Conservation (phyloP, 2,329 filamentous ascomycete species). For the Colletotrichum eremochloae region DNA sequence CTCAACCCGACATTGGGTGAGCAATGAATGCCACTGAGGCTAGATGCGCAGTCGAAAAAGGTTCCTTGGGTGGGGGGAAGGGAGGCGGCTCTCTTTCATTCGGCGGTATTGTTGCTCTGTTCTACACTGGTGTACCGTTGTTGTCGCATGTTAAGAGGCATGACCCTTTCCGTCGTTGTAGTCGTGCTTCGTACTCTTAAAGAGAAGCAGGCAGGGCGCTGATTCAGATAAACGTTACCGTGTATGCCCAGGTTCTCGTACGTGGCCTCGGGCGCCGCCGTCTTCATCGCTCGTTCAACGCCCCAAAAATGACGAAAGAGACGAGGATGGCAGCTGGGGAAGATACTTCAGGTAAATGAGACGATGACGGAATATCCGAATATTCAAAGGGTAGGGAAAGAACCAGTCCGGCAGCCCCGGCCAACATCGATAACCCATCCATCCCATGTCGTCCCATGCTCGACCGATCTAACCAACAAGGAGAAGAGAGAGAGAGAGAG, state of each 20-base stretch:
- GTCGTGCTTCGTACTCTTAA: slow-evolving; percentile 1
- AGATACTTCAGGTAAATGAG: slow-evolving; percentile 9
- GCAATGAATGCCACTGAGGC: slow-evolving; percentile 22
- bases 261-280: not conserved
- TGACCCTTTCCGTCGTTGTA: not conserved
- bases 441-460: not conserved
- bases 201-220: slow-evolving; percentile 9
- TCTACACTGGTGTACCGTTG: not conserved
- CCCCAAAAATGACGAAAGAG: not conserved
- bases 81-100: slow-evolving; percentile 1
- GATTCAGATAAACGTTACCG: slow-evolving; percentile 7
- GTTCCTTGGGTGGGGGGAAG: not conserved
- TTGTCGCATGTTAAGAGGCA: not conserved
- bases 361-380: slow-evolving; percentile 4
- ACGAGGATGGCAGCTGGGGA: slow-evolving; percentile 9
- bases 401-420: not conserved
- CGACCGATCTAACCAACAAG: not conserved
- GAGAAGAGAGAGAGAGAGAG: not conserved
- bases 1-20: not conserved
- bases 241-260: not conserved
- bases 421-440: not conserved
- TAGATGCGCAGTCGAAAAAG: slow-evolving; percentile 10
- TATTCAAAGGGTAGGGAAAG: not conserved
- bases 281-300: not conserved
- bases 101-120: no score